phyloP scores from a whole-genome alignment of 352 stramenopile species.

The Phytophthora pini region DNA sequence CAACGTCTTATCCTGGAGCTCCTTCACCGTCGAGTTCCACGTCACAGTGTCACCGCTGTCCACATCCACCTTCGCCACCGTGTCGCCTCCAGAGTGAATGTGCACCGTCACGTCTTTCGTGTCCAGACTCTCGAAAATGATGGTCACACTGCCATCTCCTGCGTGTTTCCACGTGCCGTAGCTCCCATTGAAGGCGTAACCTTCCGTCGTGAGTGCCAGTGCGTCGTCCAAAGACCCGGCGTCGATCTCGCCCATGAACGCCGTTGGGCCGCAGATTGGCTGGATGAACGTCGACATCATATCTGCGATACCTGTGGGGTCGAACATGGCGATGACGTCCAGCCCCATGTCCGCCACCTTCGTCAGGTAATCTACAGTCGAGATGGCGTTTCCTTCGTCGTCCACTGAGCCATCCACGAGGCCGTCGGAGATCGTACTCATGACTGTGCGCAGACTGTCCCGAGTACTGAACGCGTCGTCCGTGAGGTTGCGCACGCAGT shows the following conservation, averaged over 20 bases:
- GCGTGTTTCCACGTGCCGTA: slow-evolving; percentile 45
- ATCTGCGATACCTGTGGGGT: slow-evolving; percentile 51
- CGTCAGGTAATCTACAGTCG: slow-evolving; percentile 37
- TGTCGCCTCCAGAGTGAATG: slow-evolving; percentile 48
- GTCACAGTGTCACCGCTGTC: slow-evolving; percentile 39
- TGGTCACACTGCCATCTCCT: slow-evolving; percentile 38
- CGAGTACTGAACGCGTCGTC: slow-evolving; percentile 40
- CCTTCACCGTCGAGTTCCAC: slow-evolving; percentile 46
- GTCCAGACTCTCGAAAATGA: slow-evolving; percentile 49
- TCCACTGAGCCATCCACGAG: slow-evolving; percentile 35
- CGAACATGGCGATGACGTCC: slow-evolving; percentile 49
- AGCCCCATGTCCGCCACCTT: slow-evolving; percentile 48
- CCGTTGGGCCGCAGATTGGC: slow-evolving; percentile 57
- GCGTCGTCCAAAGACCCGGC: slow-evolving; percentile 42
- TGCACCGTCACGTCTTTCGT: slow-evolving; percentile 47
- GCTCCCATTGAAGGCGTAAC: slow-evolving; percentile 45
- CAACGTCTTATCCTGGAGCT: slow-evolving; percentile 55
- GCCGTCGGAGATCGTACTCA: slow-evolving; percentile 52
- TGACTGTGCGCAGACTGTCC: slow-evolving; percentile 50
- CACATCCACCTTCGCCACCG: slow-evolving; percentile 42
- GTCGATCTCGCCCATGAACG: slow-evolving; percentile 57
- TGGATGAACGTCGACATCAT: slow-evolving; percentile 61
- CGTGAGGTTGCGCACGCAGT: slow-evolving; percentile 41
- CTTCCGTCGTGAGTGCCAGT: slow-evolving; percentile 45
- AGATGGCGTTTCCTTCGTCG: slow-evolving; percentile 36